phyloP scores from a whole-genome alignment of 2,329 filamentous ascomycete species.

The Colletotrichum liaoningense region DNA sequence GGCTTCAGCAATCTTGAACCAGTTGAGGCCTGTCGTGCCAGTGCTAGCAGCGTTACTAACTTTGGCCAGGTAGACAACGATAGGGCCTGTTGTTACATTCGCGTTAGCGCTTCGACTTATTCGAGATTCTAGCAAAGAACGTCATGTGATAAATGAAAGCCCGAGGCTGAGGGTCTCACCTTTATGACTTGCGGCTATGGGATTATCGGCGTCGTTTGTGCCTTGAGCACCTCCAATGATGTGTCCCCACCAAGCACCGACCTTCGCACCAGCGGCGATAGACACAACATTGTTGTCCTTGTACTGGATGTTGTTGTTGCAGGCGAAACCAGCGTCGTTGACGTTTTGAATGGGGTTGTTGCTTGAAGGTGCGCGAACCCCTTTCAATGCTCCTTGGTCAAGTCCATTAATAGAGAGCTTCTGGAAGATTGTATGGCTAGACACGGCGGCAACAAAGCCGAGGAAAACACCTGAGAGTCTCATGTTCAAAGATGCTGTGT shows the following conservation, averaged over 20 bases:
- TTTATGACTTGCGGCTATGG: constrained; percentile 60
- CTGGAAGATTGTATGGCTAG: constrained; percentile 56
- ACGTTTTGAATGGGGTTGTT: constrained; percentile 64
- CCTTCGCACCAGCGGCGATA: constrained; percentile 59
- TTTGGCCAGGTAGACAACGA: constrained; percentile 60
- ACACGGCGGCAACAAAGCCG: constrained; percentile 43
- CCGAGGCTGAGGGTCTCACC: constrained; percentile 41
- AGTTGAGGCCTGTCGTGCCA: constrained; percentile 49
- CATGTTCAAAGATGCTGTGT: constrained; percentile 16
- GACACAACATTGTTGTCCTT: constrained; percentile 53
- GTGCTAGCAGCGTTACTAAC: constrained; percentile 58
- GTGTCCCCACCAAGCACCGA: constrained; percentile 62
- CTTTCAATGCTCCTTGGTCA: constrained; percentile 61
- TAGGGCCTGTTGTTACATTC: constrained; percentile 49
- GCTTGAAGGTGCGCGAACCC: constrained; percentile 59
- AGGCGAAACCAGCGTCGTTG: constrained; percentile 57
- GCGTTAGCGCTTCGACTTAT: neutral
- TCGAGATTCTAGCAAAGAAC: neutral
- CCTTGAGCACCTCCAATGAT: constrained; percentile 60
- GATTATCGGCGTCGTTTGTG: constrained; percentile 57
- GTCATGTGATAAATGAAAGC: no score
- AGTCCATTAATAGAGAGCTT: constrained; percentile 59
- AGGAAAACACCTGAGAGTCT: constrained; percentile 27
- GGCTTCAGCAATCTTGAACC: constrained; percentile 65
- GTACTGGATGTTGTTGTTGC: constrained; percentile 54